A percentile compares a stretch with the other conserved stretches of the same genome.
Evolutionary conservation across 2,329 filamentous ascomycete species (phyloP).

Genomic region (Lachnellula occidentalis): DNA sequence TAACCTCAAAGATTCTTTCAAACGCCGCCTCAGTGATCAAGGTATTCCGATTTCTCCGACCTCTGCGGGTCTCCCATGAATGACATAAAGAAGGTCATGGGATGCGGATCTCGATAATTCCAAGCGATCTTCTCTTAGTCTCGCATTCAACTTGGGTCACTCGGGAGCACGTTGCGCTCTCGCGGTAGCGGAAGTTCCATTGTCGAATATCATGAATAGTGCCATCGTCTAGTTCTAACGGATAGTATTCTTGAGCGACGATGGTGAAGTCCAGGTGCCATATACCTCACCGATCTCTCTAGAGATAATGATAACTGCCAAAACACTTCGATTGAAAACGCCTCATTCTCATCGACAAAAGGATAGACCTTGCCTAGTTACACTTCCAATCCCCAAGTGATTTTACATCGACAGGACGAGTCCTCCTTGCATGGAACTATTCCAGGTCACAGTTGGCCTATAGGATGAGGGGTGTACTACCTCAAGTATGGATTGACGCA

Average conservation of each 20-base stretch:
- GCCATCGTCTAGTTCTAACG: constrained; percentile 37
- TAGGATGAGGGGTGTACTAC: too few relatives aligned
- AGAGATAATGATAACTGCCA: constrained; percentile 39
- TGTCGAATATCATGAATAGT: constrained; percentile 42
- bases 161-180: constrained; percentile 38
- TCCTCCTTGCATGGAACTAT: too few relatives aligned
- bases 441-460: too few relatives aligned
- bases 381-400: too few relatives aligned
- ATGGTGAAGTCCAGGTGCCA: constrained; percentile 38
- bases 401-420: too few relatives aligned
- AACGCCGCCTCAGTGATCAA: too few relatives aligned
- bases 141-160: constrained; percentile 35
- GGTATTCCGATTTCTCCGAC: constrained; percentile 38
- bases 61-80: constrained; percentile 43
- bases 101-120: constrained; percentile 36
- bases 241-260: constrained; percentile 41
- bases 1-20: too few relatives aligned
- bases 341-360: too few relatives aligned
- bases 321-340: constrained; percentile 10
- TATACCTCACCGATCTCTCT: constrained; percentile 33
- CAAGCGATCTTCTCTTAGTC: constrained; percentile 38
- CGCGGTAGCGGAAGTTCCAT: constrained; percentile 38
- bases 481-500: too few relatives aligned
- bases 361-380: too few relatives aligned
- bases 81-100: constrained; percentile 34